phyloP scores from a whole-genome alignment of 176 grass and related monocot species.

The Rhynchospora breviuscula region DNA sequence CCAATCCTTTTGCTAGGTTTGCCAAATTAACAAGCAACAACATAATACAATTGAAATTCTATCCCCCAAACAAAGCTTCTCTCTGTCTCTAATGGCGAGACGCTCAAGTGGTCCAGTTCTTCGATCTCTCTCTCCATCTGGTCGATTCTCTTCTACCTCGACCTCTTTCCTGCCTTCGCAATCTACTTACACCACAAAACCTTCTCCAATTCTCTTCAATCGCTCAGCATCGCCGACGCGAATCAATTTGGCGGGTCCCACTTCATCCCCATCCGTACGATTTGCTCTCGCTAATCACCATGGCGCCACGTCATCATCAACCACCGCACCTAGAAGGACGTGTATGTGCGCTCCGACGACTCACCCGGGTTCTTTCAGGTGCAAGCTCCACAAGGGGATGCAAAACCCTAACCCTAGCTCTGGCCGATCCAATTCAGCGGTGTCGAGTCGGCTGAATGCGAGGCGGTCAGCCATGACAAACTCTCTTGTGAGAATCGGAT shows the following conservation, averaged over 20 bases:
- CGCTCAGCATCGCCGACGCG: background rate
- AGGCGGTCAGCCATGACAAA: constrained; percentile 51
- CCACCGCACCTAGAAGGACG: background rate
- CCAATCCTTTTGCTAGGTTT: constrained; percentile 20
- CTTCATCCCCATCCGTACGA: constrained; percentile 11
- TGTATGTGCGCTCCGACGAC: constrained; percentile 62
- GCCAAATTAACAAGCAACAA: constrained; percentile 7
- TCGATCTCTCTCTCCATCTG: constrained; percentile 18
- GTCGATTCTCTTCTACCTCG: constrained; percentile 14
- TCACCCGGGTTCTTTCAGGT: constrained; percentile 72
- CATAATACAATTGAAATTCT: background rate
- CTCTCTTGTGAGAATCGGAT: constrained; percentile 49
- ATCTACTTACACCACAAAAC: background rate
- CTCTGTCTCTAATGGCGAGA: constrained; percentile 21
- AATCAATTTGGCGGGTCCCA: background rate
- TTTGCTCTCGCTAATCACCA: background rate
- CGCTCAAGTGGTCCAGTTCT: constrained; percentile 24
- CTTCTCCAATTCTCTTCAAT: constrained; percentile 7
- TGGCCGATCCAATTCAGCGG: background rate
- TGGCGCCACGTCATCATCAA: background rate
- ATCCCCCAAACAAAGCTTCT: background rate
- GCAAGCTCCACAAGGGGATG: constrained; percentile 34
- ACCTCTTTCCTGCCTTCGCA: background rate
- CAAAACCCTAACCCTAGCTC: background rate
- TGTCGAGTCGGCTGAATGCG: constrained; percentile 27